Conservation (phyloP, 345 rosid genomes). For the Rhizophora mangle region DNA sequence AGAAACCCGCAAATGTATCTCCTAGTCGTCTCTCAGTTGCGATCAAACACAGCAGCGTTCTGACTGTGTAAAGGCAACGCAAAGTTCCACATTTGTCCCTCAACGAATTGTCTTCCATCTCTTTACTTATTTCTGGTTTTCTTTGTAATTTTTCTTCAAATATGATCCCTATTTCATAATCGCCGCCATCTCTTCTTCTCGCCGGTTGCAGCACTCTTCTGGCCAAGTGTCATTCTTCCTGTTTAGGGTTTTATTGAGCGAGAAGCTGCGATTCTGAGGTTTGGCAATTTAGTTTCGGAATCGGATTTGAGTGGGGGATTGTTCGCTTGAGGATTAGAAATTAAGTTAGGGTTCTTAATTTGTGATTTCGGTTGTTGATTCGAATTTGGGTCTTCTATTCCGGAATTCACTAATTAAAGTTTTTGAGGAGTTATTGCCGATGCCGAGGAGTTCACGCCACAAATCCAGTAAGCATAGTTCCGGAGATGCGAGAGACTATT, state of each 20-base stretch:
- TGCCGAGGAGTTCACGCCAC: conserved; percentile 93
- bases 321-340: no score
- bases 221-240: no score
- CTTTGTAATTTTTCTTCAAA: background rate
- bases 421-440: conserved; percentile 20
- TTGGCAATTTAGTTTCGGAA: no score
- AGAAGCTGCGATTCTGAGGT: no score
- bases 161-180: background rate
- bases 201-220: no score
- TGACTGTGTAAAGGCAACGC: no score
- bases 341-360: no score
- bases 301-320: no score
- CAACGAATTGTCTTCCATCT: background rate
- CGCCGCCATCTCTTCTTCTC: background rate
- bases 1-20: no score
- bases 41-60: no score
- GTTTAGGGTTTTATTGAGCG: no score
- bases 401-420: background rate
- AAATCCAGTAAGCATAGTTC: conserved; percentile 87
- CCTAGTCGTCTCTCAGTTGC: no score
- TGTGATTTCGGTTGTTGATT: background rate
- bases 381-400: background rate
- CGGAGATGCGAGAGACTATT: conserved; percentile 70
- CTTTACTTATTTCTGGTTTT: background rate
- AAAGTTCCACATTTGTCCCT: background rate